These are phyloP conservation scores for Plasmodium sp. DNA, from an alignment of 169 alveolate genomes.

Conservation along the genomic window DNA sequence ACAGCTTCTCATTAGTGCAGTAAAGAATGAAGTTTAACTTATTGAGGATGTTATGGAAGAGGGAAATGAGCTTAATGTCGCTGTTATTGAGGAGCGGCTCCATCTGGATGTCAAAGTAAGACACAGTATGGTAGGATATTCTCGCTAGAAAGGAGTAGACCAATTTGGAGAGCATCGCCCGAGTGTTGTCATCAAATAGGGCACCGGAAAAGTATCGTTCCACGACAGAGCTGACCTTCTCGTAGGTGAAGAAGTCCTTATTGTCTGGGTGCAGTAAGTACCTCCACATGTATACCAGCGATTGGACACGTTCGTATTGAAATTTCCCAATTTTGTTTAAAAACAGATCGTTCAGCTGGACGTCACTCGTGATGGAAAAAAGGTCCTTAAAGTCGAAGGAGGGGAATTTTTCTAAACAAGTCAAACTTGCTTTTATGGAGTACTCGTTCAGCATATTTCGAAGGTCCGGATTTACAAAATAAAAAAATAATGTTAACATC, in stretches of 20 bases:
- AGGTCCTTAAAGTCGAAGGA: constrained; percentile 14
- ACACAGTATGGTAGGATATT: constrained; percentile 1
- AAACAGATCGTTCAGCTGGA: not conserved
- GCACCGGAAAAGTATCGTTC: not conserved
- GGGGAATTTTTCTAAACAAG: not conserved
- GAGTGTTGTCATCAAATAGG: constrained; percentile 13
- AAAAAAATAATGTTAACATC: not conserved
- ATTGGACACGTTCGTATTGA: not conserved
- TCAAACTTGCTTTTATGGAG: not conserved
- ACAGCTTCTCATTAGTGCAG: constrained; percentile 7
- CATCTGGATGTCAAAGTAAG: constrained; percentile 16
- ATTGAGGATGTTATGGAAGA: constrained; percentile 45
- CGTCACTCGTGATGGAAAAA: not conserved
- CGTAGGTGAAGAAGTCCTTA: constrained; percentile 26
- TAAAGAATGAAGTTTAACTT: constrained; percentile 10
- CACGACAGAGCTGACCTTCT: not conserved
- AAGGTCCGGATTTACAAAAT: constrained; percentile 9
- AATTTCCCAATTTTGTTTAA: not conserved
- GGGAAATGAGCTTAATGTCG: constrained; percentile 1
- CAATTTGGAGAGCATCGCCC: constrained; percentile 11
- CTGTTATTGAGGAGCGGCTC: not conserved
- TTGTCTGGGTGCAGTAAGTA: not conserved
- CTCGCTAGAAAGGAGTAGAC: constrained; percentile 39
- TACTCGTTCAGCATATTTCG: not conserved
- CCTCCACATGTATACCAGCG: not conserved